Evolutionary conservation across 441 rosid species (phyloP).

Genomic region (Mallotus japonicus): DNA sequence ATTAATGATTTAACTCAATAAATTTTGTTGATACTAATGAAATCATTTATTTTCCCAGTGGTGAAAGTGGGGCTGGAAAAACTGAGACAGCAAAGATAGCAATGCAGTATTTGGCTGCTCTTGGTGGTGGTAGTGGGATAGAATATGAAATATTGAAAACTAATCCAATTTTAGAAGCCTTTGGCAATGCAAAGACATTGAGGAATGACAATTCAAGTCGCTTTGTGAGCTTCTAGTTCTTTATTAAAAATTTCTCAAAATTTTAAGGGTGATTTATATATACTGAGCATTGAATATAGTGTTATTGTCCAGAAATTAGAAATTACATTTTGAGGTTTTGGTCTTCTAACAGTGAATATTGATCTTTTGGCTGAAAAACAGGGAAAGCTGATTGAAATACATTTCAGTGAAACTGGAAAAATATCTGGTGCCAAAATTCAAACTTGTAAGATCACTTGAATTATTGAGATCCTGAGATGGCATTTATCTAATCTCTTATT

Average conservation of each 20-base stretch:
- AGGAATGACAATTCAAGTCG: slow-evolving; percentile 99
- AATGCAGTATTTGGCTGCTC: slow-evolving; percentile 99
- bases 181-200: slow-evolving; percentile 96
- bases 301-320: not conserved
- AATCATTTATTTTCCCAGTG: slow-evolving; percentile 53
- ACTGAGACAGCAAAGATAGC: slow-evolving; percentile 99
- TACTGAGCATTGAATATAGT: not conserved
- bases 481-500: slow-evolving; percentile 15
- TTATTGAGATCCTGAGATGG: slow-evolving; percentile 11
- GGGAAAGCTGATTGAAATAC: slow-evolving; percentile 98
- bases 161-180: slow-evolving; percentile 96
- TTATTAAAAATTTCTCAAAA: slow-evolving; percentile 15
- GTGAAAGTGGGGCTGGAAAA: slow-evolving; percentile 99
- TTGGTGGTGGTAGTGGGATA: slow-evolving; percentile 99
- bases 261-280: slow-evolving; percentile 11
- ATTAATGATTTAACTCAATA: no score
- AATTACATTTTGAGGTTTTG: slow-evolving; percentile 15
- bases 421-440: slow-evolving; percentile 97
- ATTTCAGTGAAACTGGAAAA: slow-evolving; percentile 96
- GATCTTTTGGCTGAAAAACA: slow-evolving; percentile 35
- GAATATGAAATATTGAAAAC: slow-evolving; percentile 96
- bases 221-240: slow-evolving; percentile 68
- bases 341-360: slow-evolving; percentile 20
- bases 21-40: not conserved
- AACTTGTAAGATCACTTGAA: slow-evolving; percentile 71